Conservation (phyloP, 257 asterid genomes). For the Salvia miltiorrhiza region DNA sequence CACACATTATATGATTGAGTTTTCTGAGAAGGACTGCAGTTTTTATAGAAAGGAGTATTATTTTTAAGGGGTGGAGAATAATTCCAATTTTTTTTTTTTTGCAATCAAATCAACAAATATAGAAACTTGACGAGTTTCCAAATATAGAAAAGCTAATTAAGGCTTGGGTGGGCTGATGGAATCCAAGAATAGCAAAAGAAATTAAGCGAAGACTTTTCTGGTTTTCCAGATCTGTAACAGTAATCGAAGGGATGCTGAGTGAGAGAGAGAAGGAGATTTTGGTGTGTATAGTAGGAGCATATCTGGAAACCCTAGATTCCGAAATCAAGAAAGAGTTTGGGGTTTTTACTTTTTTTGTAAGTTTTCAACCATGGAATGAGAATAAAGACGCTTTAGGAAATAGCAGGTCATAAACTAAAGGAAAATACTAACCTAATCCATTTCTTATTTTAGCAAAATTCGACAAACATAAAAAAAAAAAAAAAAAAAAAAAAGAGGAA, state of each 20-base stretch:
- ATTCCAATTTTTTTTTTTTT: background rate
- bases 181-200: too few relatives aligned
- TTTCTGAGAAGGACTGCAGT: background rate
- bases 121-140: background rate
- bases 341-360: constrained; percentile 6
- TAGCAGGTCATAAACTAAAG: too few relatives aligned
- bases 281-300: background rate
- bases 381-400: constrained; percentile 5
- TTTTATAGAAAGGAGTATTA: background rate
- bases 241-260: background rate
- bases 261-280: background rate
- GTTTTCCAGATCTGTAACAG: constrained; percentile 39
- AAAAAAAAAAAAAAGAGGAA: too few relatives aligned
- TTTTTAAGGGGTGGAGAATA: background rate
- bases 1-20: background rate
- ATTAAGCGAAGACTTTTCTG: background rate
- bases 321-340: constrained; percentile 4
- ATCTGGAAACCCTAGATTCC: constrained; percentile 20
- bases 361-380: background rate
- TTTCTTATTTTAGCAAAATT: constrained; percentile 16
- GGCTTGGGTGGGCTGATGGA: too few relatives aligned
- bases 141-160: constrained; percentile 11
- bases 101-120: background rate
- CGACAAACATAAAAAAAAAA: background rate
- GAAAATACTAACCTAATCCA: background rate